These are phyloP conservation scores for Metschnikowia baotianmanensis DNA, from an alignment of 805 yeast genomes.

Conservation along the genomic window DNA sequence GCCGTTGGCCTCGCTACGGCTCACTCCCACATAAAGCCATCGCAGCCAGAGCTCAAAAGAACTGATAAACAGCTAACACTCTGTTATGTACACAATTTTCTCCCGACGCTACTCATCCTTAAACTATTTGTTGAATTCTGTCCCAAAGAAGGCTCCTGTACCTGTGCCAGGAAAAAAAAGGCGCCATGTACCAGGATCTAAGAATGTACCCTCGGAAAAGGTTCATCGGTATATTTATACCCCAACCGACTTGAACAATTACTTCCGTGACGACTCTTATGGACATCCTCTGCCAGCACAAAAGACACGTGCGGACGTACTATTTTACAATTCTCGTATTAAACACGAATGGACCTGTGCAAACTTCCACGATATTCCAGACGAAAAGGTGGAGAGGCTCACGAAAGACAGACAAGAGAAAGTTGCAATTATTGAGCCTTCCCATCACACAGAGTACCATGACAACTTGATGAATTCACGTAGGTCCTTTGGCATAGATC, in stretches of 20 bases:
- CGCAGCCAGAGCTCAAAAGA: no score
- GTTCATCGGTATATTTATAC: slow-evolving; percentile 9
- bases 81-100: neutral
- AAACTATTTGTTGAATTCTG: slow-evolving; percentile 10
- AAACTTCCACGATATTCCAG: slow-evolving; percentile 56
- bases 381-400: slow-evolving; percentile 37
- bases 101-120: slow-evolving; percentile 9
- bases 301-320: slow-evolving; percentile 23
- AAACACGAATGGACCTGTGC: slow-evolving; percentile 61
- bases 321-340: slow-evolving; percentile 46
- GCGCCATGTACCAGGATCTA: neutral
- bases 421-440: slow-evolving; percentile 23
- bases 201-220: slow-evolving; percentile 7
- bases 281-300: slow-evolving; percentile 13
- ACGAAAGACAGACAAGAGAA: slow-evolving; percentile 16
- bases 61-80: neutral
- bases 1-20: no score
- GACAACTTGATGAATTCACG: slow-evolving; percentile 18
- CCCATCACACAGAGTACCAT: slow-evolving; percentile 25
- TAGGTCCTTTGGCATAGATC: slow-evolving; percentile 31
- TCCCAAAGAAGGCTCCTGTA: slow-evolving; percentile 10
- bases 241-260: slow-evolving; percentile 13
- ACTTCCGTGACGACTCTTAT: slow-evolving; percentile 11
- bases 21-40: no score
- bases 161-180: slow-evolving; percentile 1